A percentile compares a stretch with the other conserved stretches of the same genome.
Conservation (phyloP, 306 rosid species). For the Rosa chinensis region DNA sequence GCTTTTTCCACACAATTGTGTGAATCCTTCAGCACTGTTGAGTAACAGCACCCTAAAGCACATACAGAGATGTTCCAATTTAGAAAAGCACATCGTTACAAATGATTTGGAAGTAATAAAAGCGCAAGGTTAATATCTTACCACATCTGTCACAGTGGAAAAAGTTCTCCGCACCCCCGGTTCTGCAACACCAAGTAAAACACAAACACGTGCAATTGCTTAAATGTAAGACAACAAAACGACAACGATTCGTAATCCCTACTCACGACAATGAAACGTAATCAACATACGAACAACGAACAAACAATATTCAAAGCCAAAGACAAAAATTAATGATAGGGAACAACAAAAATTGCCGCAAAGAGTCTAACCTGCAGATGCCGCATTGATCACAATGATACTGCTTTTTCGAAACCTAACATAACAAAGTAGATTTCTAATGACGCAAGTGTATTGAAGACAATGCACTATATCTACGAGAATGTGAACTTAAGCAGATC, state of each 20-base stretch:
- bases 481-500: not conserved
- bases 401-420: conserved; percentile 57
- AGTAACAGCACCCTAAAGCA: conserved; percentile 74
- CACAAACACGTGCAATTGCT: not conserved
- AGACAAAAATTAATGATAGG: not conserved
- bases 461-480: not conserved
- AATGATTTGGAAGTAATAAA: not conserved
- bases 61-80: conserved; percentile 7
- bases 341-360: not conserved
- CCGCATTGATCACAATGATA: conserved; percentile 84
- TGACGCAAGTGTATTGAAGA: not conserved
- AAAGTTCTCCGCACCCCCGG: conserved; percentile 67
- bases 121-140: conserved; percentile 20
- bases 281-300: not conserved
- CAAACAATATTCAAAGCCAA: not conserved
- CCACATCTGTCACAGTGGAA: conserved; percentile 77
- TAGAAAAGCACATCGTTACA: not conserved
- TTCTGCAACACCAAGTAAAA: conserved; percentile 40
- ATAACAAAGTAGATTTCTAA: conserved; percentile 9
- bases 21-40: conserved; percentile 52
- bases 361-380: conserved; percentile 72
- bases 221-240: not conserved
- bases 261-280: not conserved
- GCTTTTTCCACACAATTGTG: conserved; percentile 78
- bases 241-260: not conserved